These are phyloP conservation scores for Brassica juncea DNA, from an alignment of 345 rosid genomes.

Conservation along the genomic window DNA sequence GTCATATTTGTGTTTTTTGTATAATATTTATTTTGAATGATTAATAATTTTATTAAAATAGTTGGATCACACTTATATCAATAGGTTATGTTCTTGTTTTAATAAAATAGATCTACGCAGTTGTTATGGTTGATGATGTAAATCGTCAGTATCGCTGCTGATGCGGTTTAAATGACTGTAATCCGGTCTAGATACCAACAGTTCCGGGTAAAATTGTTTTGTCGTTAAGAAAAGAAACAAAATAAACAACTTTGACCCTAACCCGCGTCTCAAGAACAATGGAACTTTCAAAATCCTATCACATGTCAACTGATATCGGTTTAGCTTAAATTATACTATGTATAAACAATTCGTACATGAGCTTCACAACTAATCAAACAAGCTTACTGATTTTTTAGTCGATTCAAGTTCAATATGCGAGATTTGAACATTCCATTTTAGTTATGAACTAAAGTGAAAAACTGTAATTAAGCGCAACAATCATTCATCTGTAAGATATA, in stretches of 20 bases:
- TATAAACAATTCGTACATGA: not conserved
- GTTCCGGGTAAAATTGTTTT: not conserved
- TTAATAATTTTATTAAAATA: no score
- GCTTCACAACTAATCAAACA: not conserved
- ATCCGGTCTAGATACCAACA: not conserved
- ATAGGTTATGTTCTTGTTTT: no score
- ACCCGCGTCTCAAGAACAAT: constrained; percentile 15
- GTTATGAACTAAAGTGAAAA: not conserved
- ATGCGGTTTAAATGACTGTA: not conserved
- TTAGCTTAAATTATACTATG: not conserved
- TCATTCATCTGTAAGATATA: not conserved
- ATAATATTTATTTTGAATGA: no score
- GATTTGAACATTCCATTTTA: not conserved
- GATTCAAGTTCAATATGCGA: not conserved
- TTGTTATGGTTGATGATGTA: constrained; percentile 16
- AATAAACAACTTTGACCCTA: not conserved
- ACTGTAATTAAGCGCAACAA: not conserved
- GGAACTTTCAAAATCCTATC: not conserved
- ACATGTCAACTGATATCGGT: not conserved
- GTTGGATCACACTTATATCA: no score
- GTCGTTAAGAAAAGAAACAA: not conserved
- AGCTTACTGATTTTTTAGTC: not conserved
- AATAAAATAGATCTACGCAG: not conserved
- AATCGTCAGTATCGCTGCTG: not conserved
- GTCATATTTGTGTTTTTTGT: no score